These are phyloP conservation scores for Pezicula neosporulosa DNA, from an alignment of 2,329 filamentous ascomycete species.

Conservation along the genomic window DNA sequence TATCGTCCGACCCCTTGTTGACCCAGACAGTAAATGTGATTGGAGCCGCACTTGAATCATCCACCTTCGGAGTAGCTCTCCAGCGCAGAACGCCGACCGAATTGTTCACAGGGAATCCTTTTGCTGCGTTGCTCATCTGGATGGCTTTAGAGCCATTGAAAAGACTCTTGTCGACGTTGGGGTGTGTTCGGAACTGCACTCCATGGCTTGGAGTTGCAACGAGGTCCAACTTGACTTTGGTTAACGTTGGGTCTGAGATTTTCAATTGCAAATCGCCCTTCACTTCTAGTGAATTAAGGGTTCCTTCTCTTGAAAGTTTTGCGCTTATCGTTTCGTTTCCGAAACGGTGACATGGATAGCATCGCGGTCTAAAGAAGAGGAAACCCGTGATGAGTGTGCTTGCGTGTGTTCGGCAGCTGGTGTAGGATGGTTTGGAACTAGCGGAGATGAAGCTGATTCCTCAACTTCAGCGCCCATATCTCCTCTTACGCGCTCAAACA, in stretches of 20 bases:
- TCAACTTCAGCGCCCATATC: conserved; percentile 87
- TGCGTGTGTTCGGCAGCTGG: conserved; percentile 46
- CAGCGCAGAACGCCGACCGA: conserved; percentile 90
- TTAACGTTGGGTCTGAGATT: conserved; percentile 83
- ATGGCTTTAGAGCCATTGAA: conserved; percentile 83
- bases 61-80: conserved; percentile 78
- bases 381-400: conserved; percentile 50
- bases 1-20: conserved; percentile 77
- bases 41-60: conserved; percentile 77
- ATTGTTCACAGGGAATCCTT: conserved; percentile 93
- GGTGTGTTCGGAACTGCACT: conserved; percentile 91
- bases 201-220: conserved; percentile 73
- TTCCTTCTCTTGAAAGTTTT: conserved; percentile 82
- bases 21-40: conserved; percentile 98
- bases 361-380: conserved; percentile 72
- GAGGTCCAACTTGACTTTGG: conserved; percentile 86
- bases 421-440: conserved; percentile 53
- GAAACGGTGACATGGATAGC: conserved; percentile 84
- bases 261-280: conserved; percentile 90
- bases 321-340: conserved; percentile 88
- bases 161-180: conserved; percentile 86
- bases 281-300: conserved; percentile 80
- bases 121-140: conserved; percentile 82
- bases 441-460: conserved; percentile 57
- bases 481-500: conserved; percentile 92